These are phyloP conservation scores for Urochloa ruziziensis DNA, from an alignment of 176 grass and related monocot genomes.

Conservation along the genomic window DNA sequence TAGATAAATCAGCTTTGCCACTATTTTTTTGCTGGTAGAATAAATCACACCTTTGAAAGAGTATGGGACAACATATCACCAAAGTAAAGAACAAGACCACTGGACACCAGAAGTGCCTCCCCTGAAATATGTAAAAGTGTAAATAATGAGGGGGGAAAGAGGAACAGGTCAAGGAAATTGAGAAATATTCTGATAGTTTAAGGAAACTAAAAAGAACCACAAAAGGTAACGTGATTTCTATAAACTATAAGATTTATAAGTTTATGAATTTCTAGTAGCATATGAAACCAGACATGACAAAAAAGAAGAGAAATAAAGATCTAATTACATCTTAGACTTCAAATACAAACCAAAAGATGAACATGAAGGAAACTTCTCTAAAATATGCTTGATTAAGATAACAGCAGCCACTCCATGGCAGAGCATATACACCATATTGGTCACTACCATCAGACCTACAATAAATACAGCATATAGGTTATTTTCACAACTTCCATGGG, in stretches of 20 bases:
- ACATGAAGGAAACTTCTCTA: constrained; percentile 81
- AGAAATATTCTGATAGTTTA: not conserved
- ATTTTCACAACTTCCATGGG: constrained; percentile 9
- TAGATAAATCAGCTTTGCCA: constrained; percentile 2
- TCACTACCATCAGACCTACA: constrained; percentile 43
- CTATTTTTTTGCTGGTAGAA: not conserved
- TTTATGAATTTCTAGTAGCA: not conserved
- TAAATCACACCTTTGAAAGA: constrained; percentile 65
- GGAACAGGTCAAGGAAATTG: not conserved
- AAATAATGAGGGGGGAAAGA: not conserved
- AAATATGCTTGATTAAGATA: constrained; percentile 79
- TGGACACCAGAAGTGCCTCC: constrained; percentile 77
- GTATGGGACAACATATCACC: constrained; percentile 70
- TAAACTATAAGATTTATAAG: not conserved
- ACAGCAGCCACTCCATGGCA: constrained; percentile 66
- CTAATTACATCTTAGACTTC: constrained; percentile 51
- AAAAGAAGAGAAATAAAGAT: constrained; percentile 27
- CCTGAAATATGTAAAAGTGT: constrained; percentile 55
- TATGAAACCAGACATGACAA: not conserved
- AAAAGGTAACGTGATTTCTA: not conserved
- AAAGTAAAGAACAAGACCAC: constrained; percentile 84
- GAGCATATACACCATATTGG: constrained; percentile 51
- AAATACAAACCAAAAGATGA: constrained; percentile 94
- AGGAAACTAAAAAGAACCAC: constrained; percentile 5
- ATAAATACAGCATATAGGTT: constrained; percentile 5